Base-by-base conservation (phyloP, 305 asterid genomes). In the Fraxinus greggii region DNA sequence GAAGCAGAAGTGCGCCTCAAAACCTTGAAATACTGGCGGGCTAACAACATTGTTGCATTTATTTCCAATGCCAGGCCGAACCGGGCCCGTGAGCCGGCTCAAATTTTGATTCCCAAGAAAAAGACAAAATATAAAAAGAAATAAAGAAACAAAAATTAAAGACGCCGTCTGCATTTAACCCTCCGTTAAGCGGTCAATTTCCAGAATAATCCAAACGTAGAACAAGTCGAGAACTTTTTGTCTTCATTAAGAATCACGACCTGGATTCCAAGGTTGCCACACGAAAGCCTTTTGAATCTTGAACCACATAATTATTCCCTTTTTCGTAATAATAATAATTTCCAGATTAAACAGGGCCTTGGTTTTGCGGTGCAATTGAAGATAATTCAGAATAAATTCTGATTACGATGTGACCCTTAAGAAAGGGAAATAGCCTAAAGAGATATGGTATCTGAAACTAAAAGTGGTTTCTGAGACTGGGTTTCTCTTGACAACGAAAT, bases 311-410 rank as follows among this genome's bases (percentile, higher is more conserved):
- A 31, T 80, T 81, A 15, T 65, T 28, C 36, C 54, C 48, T 56
- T 75, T 31, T 38, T 76, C 24, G 12, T 78, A 38, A 56, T 36
- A 78, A 78, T 78, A 38, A 56, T 36, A 78, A 78, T 75, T 75
- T 59, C 80, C 84, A 54, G 42, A 76, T 76, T 29, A 86, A 82
- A 78, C 45, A 77, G 84, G 86, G 83, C 85, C 84, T 48, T 59
- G 77, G 19, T 69, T 80, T 75, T 31, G 56, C 79, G 94, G 92
- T 86, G 84, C 77, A 9, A 78, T 81, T 81, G 79, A 33, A 85
- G 90, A 89, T 86, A 88, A 80, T 85, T 70, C 89, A 77, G 83
- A 78, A 10, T 28, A 75, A 87, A 79, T 85, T 59, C 89, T 77
- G 83, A 78, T 26, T 28, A 72, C 70, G 83, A 61, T 75, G 78